Percentiles rank a stretch among this genome's conserved stretches.
Conservation (phyloP, 2,329 filamentous ascomycete species). For the Cladorrhinum sp. region DNA sequence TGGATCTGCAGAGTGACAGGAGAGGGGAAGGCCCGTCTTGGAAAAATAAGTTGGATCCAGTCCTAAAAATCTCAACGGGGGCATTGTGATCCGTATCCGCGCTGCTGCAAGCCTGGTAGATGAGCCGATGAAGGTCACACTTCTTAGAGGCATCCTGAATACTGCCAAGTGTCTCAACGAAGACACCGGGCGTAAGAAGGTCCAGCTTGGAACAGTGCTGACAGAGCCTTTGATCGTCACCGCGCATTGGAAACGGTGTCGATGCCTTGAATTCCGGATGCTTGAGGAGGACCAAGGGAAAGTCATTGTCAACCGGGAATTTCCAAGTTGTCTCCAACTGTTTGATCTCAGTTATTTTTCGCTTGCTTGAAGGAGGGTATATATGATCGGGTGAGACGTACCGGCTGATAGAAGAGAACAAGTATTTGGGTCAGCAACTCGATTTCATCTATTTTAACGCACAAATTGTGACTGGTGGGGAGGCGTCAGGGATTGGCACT, state of each 20-base stretch:
- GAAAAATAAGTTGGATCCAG: not conserved
- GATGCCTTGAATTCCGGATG: not conserved
- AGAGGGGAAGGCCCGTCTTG: not conserved
- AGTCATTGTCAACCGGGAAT: slow-evolving; percentile 2
- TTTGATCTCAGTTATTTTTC: not conserved
- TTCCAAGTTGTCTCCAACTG: not conserved
- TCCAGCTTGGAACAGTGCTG: not conserved
- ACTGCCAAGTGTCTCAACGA: not conserved
- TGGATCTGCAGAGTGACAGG: not conserved
- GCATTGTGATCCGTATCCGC: not conserved
- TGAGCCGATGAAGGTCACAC: not conserved
- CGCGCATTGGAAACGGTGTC: not conserved
- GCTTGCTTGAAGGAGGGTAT: not conserved
- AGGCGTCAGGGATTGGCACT: no score
- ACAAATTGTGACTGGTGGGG: no score
- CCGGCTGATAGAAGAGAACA: not conserved
- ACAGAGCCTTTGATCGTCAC: not conserved
- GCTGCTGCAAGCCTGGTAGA: not conserved
- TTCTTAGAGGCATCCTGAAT: not conserved
- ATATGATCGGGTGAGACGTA: no score
- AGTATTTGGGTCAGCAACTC: no score
- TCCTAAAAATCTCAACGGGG: not conserved
- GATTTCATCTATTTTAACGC: no score
- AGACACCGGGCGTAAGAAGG: not conserved
- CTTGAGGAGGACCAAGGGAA: not conserved